phyloP scores from a whole-genome alignment of 1,284 basidiomycete genomes.

The Stygiomarasmius scandens region DNA sequence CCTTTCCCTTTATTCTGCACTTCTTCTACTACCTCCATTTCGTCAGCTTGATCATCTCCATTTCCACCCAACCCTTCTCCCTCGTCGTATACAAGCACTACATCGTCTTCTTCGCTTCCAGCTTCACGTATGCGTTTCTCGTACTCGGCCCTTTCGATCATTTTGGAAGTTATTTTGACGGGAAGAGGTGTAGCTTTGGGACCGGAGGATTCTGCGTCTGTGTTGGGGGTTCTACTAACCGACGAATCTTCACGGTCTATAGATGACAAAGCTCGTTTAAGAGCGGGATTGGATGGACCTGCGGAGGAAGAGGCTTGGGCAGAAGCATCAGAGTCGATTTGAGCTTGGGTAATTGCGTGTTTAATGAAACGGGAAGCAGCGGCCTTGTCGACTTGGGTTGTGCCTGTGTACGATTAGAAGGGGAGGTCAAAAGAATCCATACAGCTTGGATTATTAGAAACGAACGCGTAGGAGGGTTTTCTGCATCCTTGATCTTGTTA shows the following conservation, averaged over 20 bases:
- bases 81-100: background rate
- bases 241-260: background rate
- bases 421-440: conserved; percentile 19
- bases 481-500: conserved; percentile 75
- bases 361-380: conserved; percentile 83
- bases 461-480: conserved; percentile 66
- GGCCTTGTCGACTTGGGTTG: conserved; percentile 67
- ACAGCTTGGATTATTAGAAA: conserved; percentile 8
- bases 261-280: background rate
- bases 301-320: background rate
- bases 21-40: conserved; percentile 23
- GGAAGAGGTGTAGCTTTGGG: conserved; percentile 40
- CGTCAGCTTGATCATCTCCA: background rate
- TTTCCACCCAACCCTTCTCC: conserved; percentile 9
- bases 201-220: conserved; percentile 14
- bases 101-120: conserved; percentile 40
- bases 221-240: background rate
- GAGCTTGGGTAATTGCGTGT: conserved; percentile 71
- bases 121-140: conserved; percentile 54
- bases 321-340: conserved; percentile 17
- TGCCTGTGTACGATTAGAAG: conserved; percentile 25
- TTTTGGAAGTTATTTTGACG: conserved; percentile 66
- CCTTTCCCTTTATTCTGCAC: conserved; percentile 32
- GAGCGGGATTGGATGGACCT: background rate
- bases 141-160: conserved; percentile 66